phyloP scores from a whole-genome alignment of 2,329 filamentous ascomycete genomes.

The Aspergillus sp. region DNA sequence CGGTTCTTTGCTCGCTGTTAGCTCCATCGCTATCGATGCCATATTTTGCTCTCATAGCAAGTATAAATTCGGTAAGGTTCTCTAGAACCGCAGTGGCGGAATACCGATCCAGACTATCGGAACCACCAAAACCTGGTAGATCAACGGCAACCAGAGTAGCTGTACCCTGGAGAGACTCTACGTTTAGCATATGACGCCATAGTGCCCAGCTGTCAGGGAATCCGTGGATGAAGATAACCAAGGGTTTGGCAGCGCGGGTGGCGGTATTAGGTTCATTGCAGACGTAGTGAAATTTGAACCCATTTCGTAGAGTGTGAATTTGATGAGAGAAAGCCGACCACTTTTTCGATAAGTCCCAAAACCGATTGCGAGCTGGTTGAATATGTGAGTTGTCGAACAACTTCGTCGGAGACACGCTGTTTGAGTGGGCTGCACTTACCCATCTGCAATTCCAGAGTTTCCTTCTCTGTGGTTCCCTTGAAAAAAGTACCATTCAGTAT shows the following conservation, averaged over 20 bases:
- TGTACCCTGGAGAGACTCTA: slow-evolving; percentile 35
- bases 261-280: slow-evolving; percentile 34
- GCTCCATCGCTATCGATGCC: slow-evolving; percentile 31
- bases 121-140: slow-evolving; percentile 60
- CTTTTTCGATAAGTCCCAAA: slow-evolving; percentile 56
- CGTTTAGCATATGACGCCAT: slow-evolving; percentile 52
- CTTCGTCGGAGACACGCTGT: background rate
- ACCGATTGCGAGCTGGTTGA: slow-evolving; percentile 48
- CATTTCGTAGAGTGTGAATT: slow-evolving; percentile 51
- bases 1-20: slow-evolving; percentile 42
- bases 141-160: slow-evolving; percentile 56
- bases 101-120: slow-evolving; percentile 52
- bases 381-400: background rate
- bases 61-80: slow-evolving; percentile 53
- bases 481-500: slow-evolving; percentile 39
- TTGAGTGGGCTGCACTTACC: slow-evolving; percentile 31
- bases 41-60: slow-evolving; percentile 51
- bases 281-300: slow-evolving; percentile 57
- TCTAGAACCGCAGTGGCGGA: slow-evolving; percentile 54
- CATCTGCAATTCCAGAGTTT: slow-evolving; percentile 40
- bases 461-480: slow-evolving; percentile 37
- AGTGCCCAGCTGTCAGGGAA: slow-evolving; percentile 60
- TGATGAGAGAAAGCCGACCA: slow-evolving; percentile 50
- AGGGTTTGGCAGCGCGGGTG: slow-evolving; percentile 27
- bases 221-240: slow-evolving; percentile 59